phyloP scores from a whole-genome alignment of 2,329 filamentous ascomycete species.

The Claviceps capensis region DNA sequence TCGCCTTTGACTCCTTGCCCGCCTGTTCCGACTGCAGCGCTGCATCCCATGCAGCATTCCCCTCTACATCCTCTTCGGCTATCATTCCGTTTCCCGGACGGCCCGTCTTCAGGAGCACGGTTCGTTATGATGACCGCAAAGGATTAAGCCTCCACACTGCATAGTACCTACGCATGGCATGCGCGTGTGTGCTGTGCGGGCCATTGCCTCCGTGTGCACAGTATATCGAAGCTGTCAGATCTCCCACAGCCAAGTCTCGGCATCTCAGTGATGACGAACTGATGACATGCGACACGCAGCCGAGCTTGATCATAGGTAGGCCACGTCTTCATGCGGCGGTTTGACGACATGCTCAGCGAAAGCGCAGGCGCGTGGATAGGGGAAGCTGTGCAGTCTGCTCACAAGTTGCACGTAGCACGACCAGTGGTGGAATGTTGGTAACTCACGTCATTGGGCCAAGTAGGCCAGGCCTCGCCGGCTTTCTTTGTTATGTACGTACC shows the following conservation, averaged over 20 bases:
- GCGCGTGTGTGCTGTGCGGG: background rate
- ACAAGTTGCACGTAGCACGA: no score
- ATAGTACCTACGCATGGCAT: background rate
- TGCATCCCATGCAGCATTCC: constrained; percentile 4
- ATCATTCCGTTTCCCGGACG: constrained; percentile 4
- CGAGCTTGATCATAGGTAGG: background rate
- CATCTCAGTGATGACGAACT: background rate
- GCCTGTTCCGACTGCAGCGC: background rate
- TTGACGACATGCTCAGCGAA: background rate
- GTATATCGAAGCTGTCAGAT: background rate
- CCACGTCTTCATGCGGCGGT: background rate
- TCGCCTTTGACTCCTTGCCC: background rate
- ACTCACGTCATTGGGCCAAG: no score
- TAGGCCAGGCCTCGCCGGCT: no score
- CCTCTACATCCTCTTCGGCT: constrained; percentile 2
- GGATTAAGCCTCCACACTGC: background rate
- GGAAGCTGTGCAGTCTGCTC: no score
- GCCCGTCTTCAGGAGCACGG: constrained; percentile 5
- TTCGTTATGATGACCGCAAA: background rate
- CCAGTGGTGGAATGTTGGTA: no score
- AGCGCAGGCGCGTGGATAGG: background rate
- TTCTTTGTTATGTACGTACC: no score
- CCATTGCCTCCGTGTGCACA: background rate
- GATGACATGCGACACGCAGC: background rate
- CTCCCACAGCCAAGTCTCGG: background rate